Evolutionary conservation across 2,329 filamentous ascomycete species (phyloP).

Genomic region (Diplocarpon rosae): DNA sequence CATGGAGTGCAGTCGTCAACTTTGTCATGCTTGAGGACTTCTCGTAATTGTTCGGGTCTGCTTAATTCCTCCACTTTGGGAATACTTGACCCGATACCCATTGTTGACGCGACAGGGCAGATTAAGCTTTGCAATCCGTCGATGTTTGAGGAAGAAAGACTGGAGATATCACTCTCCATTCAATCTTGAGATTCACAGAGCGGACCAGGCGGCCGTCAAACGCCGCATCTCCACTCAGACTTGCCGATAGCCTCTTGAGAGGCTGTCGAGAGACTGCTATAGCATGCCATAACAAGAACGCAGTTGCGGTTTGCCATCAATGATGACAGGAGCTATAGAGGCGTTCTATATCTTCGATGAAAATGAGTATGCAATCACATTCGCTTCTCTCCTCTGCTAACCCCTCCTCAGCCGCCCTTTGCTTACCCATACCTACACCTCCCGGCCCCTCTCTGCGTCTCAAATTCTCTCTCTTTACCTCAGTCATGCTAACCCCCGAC

Average conservation of each 20-base stretch:
- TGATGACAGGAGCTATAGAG: conserved; percentile 81
- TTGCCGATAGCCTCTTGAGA: no score
- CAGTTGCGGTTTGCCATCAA: conserved; percentile 23
- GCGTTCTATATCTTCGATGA: conserved; percentile 96
- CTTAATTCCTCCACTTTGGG: conserved; percentile 15
- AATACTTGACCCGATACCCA: conserved; percentile 4
- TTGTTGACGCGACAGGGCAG: background rate
- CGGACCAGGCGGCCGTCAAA: no score
- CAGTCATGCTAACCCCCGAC: conserved; percentile 67
- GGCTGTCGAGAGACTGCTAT: background rate
- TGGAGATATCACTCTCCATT: no score
- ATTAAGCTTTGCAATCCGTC: background rate
- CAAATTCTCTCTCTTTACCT: conserved; percentile 80
- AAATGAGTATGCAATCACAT: conserved; percentile 55
- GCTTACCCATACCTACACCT: conserved; percentile 80
- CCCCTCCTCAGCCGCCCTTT: conserved; percentile 54
- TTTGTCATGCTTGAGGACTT: conserved; percentile 20
- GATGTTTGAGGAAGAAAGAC: no score
- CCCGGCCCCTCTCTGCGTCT: conserved; percentile 64
- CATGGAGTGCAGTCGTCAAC: conserved; percentile 32
- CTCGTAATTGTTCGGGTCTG: conserved; percentile 19
- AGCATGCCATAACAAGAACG: conserved; percentile 5
- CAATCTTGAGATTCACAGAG: no score
- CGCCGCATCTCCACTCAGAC: no score
- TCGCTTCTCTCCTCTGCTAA: conserved; percentile 45